Evolutionary conservation across 257 asterid genomes (phyloP).

Genomic region (Thymus quinquecostatus): DNA sequence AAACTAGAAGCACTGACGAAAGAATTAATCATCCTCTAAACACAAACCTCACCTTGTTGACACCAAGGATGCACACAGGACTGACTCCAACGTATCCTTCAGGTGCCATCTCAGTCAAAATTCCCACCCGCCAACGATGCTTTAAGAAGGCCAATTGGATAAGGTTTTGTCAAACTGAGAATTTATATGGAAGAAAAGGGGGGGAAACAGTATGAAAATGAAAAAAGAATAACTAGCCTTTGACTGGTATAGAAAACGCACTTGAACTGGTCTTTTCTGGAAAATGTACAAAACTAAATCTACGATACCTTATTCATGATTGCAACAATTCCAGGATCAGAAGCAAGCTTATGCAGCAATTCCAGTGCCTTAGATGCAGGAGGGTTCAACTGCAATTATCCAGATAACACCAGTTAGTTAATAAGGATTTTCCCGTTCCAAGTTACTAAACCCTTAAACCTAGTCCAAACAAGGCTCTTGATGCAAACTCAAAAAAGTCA

Average conservation of each 20-base stretch:
- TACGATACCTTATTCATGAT: slow-evolving; percentile 86
- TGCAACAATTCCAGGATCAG: slow-evolving; percentile 94
- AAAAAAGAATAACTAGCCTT: background rate
- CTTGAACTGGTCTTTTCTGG: background rate
- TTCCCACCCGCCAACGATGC: slow-evolving; percentile 96
- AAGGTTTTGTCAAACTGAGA: slow-evolving; percentile 32
- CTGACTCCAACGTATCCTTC: slow-evolving; percentile 90
- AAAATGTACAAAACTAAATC: background rate
- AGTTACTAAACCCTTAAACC: background rate
- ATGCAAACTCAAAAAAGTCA: background rate
- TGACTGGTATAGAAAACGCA: background rate
- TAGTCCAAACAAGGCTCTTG: background rate
- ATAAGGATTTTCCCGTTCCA: slow-evolving; percentile 7
- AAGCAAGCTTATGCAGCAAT: slow-evolving; percentile 91
- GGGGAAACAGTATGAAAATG: background rate
- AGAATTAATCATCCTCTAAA: slow-evolving; percentile 13
- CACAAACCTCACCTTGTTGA: slow-evolving; percentile 68
- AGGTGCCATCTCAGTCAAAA: slow-evolving; percentile 97
- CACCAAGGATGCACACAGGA: slow-evolving; percentile 91
- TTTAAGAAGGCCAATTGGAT: slow-evolving; percentile 44
- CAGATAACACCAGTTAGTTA: slow-evolving; percentile 26
- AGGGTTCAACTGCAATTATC: slow-evolving; percentile 70
- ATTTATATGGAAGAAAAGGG: background rate
- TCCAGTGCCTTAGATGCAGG: slow-evolving; percentile 81
- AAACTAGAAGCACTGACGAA: background rate